Conservation (phyloP, 73 alveolate genomes). For the Uronychia setigera region DNA sequence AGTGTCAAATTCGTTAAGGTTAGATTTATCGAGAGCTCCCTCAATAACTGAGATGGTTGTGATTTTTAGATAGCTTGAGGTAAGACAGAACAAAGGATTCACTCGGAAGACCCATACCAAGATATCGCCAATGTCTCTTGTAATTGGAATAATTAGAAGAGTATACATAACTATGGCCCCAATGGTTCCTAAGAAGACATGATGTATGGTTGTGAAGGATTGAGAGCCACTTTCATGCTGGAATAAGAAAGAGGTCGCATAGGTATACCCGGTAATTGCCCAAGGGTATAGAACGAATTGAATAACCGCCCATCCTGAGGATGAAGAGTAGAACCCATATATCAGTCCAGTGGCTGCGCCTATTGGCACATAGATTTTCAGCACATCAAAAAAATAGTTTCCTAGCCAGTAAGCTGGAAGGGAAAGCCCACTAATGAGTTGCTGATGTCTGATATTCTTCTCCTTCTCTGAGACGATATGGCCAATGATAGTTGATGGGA, state of each 20-base stretch:
- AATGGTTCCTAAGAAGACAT: slow-evolving; percentile 66
- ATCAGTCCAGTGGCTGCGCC: slow-evolving; percentile 51
- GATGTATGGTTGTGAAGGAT: slow-evolving; percentile 58
- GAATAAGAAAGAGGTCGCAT: slow-evolving; percentile 72
- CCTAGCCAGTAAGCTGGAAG: slow-evolving; percentile 90
- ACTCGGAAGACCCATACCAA: slow-evolving; percentile 68
- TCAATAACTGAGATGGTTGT: too few relatives aligned
- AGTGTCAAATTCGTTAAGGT: too few relatives aligned
- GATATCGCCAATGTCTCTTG: slow-evolving; percentile 57
- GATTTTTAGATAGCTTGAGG: too few relatives aligned
- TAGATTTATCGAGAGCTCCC: too few relatives aligned
- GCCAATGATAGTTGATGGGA: slow-evolving; percentile 90
- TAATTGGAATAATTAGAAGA: slow-evolving; percentile 59
- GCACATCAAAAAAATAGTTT: slow-evolving; percentile 86
- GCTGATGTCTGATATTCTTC: slow-evolving; percentile 82
- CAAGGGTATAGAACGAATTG: slow-evolving; percentile 72
- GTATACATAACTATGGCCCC: slow-evolving; percentile 58
- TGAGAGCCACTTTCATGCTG: slow-evolving; percentile 66
- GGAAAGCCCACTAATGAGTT: slow-evolving; percentile 89
- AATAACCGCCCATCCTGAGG: slow-evolving; percentile 52
- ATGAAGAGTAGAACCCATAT: slow-evolving; percentile 18
- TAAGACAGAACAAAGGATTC: slow-evolving; percentile 71
- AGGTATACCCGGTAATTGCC: slow-evolving; percentile 80
- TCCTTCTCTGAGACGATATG: slow-evolving; percentile 85
- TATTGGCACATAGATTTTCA: slow-evolving; percentile 81